Base-by-base conservation (phyloP, 495 filamentous ascomycete genomes). In the Parachaetomium inaequale region DNA sequence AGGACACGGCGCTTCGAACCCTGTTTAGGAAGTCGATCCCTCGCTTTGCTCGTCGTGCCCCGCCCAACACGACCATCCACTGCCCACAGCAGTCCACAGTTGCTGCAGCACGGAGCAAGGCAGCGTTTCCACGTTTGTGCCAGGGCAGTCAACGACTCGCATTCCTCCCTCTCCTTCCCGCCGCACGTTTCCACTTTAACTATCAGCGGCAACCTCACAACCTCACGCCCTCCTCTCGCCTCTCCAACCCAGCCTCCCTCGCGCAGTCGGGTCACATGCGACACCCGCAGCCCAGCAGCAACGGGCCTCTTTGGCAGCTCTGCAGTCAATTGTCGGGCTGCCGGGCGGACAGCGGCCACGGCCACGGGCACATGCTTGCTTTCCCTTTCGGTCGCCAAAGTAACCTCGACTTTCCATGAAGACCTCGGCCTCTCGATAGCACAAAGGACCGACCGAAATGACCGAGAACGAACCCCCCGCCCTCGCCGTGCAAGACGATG, bases 381-480 rank as follows among this genome's bases (percentile, higher is more conserved):
- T 62, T 58, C 55, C 58, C 23, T 46, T 46, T 61, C 52, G 53
- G 63, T 65, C 28, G 23, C 28, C 45, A 28, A 52, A 31, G 32
- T 47, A 28, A 19, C 59, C 2, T 50, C 15, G 25, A n/a, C 21
- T 4, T 34, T 62, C 50, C 65, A 72, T 73, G 67, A 71, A 57
- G 60, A 46, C 25, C 64, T 65, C 49, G 55, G 45, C 56, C 50
- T 59, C 55, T 59, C 52, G 31, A 61, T 31, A 54, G 51, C 55
- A 31, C 15, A 45, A 17, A 60, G 43, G 55, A 66, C 32, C 65
- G 63, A 67, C 49, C 42, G 55, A 61, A 63, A 74, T 64, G 68
- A 81, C 79, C 74, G 79, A 81, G 66, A 74, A 76, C 70, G 75
- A 79, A 42, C 66, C 70, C 38, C 73, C 70, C 21, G 54, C 66